A percentile compares a stretch with the other conserved stretches of the same genome.
phyloP scores from a whole-genome alignment of 2,329 filamentous ascomycete species.

The Mollisia scopiformis region DNA sequence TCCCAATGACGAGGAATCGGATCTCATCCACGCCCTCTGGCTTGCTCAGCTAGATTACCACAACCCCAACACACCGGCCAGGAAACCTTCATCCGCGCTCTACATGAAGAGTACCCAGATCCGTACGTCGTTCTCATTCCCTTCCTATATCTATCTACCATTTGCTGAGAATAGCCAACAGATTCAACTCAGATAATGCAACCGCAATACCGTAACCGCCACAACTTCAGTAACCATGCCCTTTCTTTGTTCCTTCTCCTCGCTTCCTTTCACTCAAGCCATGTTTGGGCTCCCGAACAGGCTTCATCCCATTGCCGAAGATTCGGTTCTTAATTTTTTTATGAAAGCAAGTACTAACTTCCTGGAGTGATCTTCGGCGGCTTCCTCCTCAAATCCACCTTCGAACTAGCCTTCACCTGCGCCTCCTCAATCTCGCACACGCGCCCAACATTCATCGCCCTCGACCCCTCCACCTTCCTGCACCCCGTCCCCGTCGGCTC shows the following conservation, averaged over 20 bases:
- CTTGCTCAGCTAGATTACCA: slow-evolving; percentile 65
- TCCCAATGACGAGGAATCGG: slow-evolving; percentile 69
- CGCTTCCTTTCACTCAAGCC: no score
- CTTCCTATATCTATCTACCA: neutral
- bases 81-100: slow-evolving; percentile 59
- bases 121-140: slow-evolving; percentile 24
- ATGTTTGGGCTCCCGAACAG: no score
- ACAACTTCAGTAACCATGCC: no score
- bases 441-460: slow-evolving; percentile 68
- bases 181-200: slow-evolving; percentile 74
- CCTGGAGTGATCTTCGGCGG: slow-evolving; percentile 80
- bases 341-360: no score
- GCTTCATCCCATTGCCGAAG: no score
- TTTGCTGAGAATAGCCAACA: neutral
- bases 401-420: slow-evolving; percentile 74
- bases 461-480: slow-evolving; percentile 72
- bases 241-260: no score
- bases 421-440: slow-evolving; percentile 69
- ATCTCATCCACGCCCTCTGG: slow-evolving; percentile 73
- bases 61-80: slow-evolving; percentile 56
- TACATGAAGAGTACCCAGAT: slow-evolving; percentile 66
- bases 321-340: no score
- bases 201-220: slow-evolving; percentile 68
- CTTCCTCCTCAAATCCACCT: slow-evolving; percentile 70
- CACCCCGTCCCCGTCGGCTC: slow-evolving; percentile 74